Conservation (phyloP, 1,284 basidiomycete species). For the Cryptococcus floricola region DNA sequence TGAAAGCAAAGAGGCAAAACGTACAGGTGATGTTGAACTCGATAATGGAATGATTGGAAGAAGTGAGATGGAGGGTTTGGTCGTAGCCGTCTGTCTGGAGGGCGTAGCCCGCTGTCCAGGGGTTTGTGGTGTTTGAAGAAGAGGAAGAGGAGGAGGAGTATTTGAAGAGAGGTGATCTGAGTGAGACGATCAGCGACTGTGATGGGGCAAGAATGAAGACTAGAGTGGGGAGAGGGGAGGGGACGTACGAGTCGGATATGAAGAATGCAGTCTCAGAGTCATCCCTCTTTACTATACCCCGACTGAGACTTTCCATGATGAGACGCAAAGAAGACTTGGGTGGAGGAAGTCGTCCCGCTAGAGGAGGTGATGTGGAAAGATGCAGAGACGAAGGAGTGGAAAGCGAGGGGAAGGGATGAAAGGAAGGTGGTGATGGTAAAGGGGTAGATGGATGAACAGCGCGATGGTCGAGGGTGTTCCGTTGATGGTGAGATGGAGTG, state of each 20-base stretch:
- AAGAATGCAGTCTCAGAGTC: conserved; percentile 12
- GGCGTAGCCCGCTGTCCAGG: conserved; percentile 32
- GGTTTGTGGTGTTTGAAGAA: not conserved
- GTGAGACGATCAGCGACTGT: not conserved
- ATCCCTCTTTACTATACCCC: not conserved
- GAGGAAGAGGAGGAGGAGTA: conserved; percentile 13
- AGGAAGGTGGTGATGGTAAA: not conserved
- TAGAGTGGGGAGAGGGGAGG: not conserved
- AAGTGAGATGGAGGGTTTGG: conserved; percentile 28
- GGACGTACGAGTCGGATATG: conserved; percentile 19
- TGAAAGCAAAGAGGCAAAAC: not conserved
- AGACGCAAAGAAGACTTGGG: not conserved
- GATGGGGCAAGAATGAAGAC: not conserved
- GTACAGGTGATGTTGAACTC: conserved; percentile 31
- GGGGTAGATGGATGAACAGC: too few species aligned
- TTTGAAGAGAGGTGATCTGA: conserved; percentile 23
- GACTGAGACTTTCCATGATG: not conserved
- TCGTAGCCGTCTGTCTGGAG: conserved; percentile 30
- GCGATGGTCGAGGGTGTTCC: too few species aligned
- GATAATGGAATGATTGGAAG: conserved; percentile 15
- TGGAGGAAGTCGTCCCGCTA: too few species aligned
- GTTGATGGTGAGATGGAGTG: too few species aligned
- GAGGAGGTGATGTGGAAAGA: not conserved
- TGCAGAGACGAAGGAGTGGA: not conserved
- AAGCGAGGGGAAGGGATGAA: not conserved